phyloP scores from a whole-genome alignment of 2,329 filamentous ascomycete species.

The Paecilomyces variotii region DNA sequence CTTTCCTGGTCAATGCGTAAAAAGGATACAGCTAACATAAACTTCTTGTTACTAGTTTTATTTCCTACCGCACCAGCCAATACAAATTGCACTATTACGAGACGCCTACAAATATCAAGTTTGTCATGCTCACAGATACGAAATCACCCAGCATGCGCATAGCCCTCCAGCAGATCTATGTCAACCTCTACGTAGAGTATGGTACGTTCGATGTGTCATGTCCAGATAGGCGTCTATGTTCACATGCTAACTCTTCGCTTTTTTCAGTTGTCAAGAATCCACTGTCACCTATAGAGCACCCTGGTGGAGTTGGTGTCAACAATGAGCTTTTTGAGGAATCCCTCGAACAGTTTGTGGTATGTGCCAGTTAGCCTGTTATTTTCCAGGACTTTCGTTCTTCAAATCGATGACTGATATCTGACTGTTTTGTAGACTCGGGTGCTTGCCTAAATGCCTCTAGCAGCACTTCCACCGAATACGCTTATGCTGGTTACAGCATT shows the following conservation, averaged over 20 bases:
- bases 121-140: conserved; percentile 92
- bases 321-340: conserved; percentile 59
- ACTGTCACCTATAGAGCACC: conserved; percentile 53
- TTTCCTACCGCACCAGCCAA: conserved; percentile 84
- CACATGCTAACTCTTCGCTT: conserved; percentile 3
- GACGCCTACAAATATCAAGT: conserved; percentile 89
- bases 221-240: neutral
- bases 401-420: neutral
- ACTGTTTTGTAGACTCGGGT: conserved; percentile 1
- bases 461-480: neutral
- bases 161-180: conserved; percentile 95
- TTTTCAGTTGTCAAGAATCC: conserved; percentile 56
- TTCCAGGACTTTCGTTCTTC: neutral
- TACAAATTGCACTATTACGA: conserved; percentile 99
- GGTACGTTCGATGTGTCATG: conserved; percentile 41
- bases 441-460: neutral
- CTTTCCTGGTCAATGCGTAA: neutral
- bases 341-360: conserved; percentile 43
- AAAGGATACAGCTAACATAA: conserved; percentile 8
- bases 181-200: conserved; percentile 96
- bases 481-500: neutral
- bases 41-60: conserved; percentile 54
- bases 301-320: conserved; percentile 53
- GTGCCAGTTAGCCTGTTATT: conserved; percentile 8
- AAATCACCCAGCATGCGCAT: conserved; percentile 84